Evolutionary conservation across 2,329 filamentous ascomycete species (phyloP).

Genomic region (Hymenoscyphus occultus): DNA sequence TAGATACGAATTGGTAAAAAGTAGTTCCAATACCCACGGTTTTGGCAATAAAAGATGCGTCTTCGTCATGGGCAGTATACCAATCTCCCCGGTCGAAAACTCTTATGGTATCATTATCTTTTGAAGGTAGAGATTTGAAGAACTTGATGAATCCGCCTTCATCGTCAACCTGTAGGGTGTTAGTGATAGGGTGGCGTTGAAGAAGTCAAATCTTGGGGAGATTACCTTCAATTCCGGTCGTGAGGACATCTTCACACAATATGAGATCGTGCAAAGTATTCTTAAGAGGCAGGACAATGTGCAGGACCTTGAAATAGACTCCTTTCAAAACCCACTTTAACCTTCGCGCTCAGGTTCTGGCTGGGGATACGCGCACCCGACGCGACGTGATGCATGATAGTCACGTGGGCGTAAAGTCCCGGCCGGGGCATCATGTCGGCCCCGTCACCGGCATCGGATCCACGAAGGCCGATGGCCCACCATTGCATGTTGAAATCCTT

Average conservation of each 20-base stretch:
- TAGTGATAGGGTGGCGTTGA: slow-evolving; percentile 17
- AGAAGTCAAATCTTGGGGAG: slow-evolving; percentile 10
- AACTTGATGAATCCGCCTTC: slow-evolving; percentile 96
- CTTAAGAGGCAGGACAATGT: neutral
- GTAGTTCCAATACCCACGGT: slow-evolving; percentile 50
- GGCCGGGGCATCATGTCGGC: too few relatives aligned
- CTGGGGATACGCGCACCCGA: neutral
- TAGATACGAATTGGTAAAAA: neutral
- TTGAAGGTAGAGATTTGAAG: slow-evolving; percentile 79
- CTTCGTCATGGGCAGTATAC: slow-evolving; percentile 88
- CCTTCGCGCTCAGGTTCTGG: neutral
- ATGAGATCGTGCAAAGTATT: neutral
- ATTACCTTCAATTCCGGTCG: slow-evolving; percentile 68
- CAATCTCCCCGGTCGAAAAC: slow-evolving; percentile 94
- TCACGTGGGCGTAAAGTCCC: too few relatives aligned
- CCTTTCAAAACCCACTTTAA: slow-evolving; percentile 9
- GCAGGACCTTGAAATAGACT: neutral
- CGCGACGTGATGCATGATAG: neutral
- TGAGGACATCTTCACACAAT: slow-evolving; percentile 57
- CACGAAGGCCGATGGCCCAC: too few relatives aligned
- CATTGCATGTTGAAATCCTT: neutral
- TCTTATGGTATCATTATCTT: slow-evolving; percentile 72
- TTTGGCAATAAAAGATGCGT: slow-evolving; percentile 79
- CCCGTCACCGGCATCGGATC: too few relatives aligned
- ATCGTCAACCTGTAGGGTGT: slow-evolving; percentile 72